A percentile compares a stretch with the other conserved stretches of the same genome.
Conservation (phyloP, 805 yeast genomes). For the Ogataea neopini region DNA sequence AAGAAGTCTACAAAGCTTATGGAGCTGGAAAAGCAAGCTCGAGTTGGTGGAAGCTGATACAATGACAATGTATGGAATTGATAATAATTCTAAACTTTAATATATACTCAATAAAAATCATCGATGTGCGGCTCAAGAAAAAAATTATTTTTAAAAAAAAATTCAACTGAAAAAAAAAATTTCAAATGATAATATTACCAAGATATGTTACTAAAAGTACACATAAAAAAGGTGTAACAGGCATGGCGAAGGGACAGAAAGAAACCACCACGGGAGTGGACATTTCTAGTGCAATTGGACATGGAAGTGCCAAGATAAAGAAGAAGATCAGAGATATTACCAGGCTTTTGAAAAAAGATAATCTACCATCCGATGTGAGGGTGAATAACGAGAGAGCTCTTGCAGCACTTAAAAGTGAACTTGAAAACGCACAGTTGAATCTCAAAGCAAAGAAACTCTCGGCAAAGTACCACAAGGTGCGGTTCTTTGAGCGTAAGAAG, state of each 20-base stretch:
- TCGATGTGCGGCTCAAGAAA: conserved; percentile 8
- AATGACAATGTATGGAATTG: neutral
- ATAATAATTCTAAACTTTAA: too few relatives aligned
- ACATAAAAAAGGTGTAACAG: neutral
- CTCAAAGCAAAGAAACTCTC: conserved; percentile 46
- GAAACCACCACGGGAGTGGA: conserved; percentile 25
- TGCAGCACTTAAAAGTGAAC: conserved; percentile 48
- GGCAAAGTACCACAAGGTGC: conserved; percentile 86
- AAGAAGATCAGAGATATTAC: conserved; percentile 87
- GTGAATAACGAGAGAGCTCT: conserved; percentile 49
- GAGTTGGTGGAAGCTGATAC: neutral
- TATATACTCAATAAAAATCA: too few relatives aligned
- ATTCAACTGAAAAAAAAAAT: neutral
- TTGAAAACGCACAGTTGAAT: conserved; percentile 41
- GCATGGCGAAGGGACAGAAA: neutral
- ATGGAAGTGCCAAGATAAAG: conserved; percentile 56
- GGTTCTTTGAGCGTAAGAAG: conserved; percentile 88
- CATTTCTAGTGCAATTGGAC: conserved; percentile 31
- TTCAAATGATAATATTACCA: neutral
- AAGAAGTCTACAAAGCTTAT: conserved; percentile 32
- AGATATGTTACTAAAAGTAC: too few relatives aligned
- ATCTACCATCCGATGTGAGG: conserved; percentile 55
- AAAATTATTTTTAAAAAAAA: conserved; percentile 1
- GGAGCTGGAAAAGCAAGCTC: conserved; percentile 17
- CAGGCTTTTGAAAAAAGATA: conserved; percentile 59